Evolutionary conservation across 2,329 filamentous ascomycete genomes (phyloP).

Genomic region (Macrophomina pseudophaseolina): DNA sequence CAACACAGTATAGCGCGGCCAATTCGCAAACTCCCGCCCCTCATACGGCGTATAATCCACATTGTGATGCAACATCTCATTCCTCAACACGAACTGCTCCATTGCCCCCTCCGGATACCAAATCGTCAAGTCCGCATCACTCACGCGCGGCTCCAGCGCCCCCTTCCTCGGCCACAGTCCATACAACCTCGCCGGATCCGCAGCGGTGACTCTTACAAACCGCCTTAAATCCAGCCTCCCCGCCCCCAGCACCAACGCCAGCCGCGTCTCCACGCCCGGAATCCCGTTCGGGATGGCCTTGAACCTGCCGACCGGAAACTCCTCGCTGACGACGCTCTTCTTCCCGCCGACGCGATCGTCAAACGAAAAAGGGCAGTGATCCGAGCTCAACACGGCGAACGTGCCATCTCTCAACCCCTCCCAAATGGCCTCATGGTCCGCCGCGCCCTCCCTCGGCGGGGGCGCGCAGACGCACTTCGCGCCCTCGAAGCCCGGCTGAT

Average conservation of each 20-base stretch:
- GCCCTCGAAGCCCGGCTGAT: constrained; percentile 59
- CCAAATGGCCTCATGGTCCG: constrained; percentile 60
- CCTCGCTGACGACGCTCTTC: constrained; percentile 54
- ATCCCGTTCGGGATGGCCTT: constrained; percentile 64
- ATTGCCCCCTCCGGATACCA: constrained; percentile 56
- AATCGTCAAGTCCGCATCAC: constrained; percentile 62
- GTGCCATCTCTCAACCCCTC: constrained; percentile 57
- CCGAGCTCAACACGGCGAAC: constrained; percentile 57
- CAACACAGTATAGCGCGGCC: constrained; percentile 66
- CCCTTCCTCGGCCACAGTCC: constrained; percentile 60
- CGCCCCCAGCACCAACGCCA: constrained; percentile 54
- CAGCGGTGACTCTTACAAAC: constrained; percentile 61
- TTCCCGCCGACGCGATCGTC: constrained; percentile 55
- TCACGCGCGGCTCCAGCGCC: constrained; percentile 54
- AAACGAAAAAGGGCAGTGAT: constrained; percentile 58
- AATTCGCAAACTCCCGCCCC: constrained; percentile 60
- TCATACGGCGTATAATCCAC: constrained; percentile 63
- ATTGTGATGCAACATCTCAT: constrained; percentile 63
- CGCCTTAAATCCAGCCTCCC: constrained; percentile 51
- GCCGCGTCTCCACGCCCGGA: constrained; percentile 63
- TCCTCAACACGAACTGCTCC: constrained; percentile 54
- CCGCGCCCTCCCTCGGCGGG: constrained; percentile 53
- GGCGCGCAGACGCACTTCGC: constrained; percentile 62
- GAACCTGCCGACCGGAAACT: constrained; percentile 55
- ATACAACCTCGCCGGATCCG: constrained; percentile 64